Evolutionary conservation across 1,284 basidiomycete species (phyloP).

Genomic region (Sporisorium reilianum): DNA sequence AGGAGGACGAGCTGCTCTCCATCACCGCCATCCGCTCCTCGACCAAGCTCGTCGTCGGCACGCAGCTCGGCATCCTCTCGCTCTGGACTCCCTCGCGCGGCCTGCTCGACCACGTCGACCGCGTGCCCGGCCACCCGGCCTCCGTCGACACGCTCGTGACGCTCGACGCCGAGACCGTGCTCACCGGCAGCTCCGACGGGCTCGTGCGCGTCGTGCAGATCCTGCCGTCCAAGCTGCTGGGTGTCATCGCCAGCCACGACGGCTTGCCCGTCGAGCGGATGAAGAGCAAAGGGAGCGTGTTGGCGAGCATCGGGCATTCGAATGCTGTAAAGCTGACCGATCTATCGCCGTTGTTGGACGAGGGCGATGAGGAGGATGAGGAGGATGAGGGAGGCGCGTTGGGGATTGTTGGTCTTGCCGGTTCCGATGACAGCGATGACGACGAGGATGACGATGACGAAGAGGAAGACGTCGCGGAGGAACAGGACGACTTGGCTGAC

Average conservation of each 20-base stretch:
- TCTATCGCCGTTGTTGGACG: constrained; percentile 76
- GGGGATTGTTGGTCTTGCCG: constrained; percentile 21
- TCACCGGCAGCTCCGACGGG: constrained; percentile 94
- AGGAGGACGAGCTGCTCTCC: constrained; percentile 92
- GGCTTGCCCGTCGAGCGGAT: constrained; percentile 87
- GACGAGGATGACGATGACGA: constrained; percentile 30
- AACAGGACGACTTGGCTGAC: constrained; percentile 9
- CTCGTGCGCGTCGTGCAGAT: constrained; percentile 89
- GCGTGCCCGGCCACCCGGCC: constrained; percentile 84
- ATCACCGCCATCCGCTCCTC: constrained; percentile 84
- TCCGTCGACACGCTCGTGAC: constrained; percentile 76
- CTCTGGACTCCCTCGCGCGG: constrained; percentile 88
- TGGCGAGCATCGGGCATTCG: constrained; percentile 94
- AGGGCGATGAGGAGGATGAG: constrained; percentile 48
- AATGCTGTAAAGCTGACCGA: constrained; percentile 87
- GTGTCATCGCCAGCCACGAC: constrained; percentile 89
- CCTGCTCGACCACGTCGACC: constrained; percentile 92
- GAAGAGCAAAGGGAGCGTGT: constrained; percentile 78
- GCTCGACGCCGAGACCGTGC: constrained; percentile 77
- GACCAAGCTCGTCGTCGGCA: constrained; percentile 86
- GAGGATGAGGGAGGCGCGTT: constrained; percentile 28
- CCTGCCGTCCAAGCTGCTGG: constrained; percentile 88
- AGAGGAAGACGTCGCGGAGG: constrained; percentile 16
- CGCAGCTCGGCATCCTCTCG: constrained; percentile 88
- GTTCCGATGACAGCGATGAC: constrained; percentile 13